Base-by-base conservation (phyloP, 352 stramenopile genomes). In the Pythium oligandrum region DNA sequence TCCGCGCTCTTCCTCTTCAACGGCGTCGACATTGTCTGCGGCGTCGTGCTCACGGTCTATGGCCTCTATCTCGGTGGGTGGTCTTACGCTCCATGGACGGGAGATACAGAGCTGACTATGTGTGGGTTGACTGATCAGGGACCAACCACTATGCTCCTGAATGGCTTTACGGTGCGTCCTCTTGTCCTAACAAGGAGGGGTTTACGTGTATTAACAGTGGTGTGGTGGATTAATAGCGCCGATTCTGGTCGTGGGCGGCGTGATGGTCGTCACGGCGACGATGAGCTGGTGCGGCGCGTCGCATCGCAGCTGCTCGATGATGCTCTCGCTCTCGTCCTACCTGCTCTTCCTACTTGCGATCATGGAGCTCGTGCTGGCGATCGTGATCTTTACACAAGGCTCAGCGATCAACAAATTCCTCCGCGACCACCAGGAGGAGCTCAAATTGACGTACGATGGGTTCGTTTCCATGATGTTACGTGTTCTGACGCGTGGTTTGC, bases 1-100 rank as follows among this genome's bases (percentile, higher is more conserved):
- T 81, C 73, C 51, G 73, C 71, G 52, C 72, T 89, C 38, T 86
- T 86, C 56, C 34, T 89, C 39, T 89, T 83, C 53, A 89, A 89
- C 59, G 71, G 73, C 39, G 71, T 89, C 44, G 78, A 89, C 45
- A 55, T 89, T 35, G 49, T 84, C 26, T 87, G 68, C 50, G 75
- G 78, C 42, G 53, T 78, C 10, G 66, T 63, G 10, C 71, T 89
- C 30, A 75, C 71, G 1, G 68, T 83, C 53, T 89, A 89, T 57
- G 73, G 68, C 32, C 56, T 84, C 32, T 89, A 75, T 40, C 66
- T 89, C 36, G 78, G 78, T 78, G 50, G 3, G 44, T 54, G 32
- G 4, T 8, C 17, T 26, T 26, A 26, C 17, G 17, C 17, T 26
- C 17, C 17, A 26, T 26, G 17, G 17, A 26, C 17, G 17, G 17